Evolutionary conservation across 345 rosid species (phyloP).

Genomic region (Leavenworthia alabamica): DNA sequence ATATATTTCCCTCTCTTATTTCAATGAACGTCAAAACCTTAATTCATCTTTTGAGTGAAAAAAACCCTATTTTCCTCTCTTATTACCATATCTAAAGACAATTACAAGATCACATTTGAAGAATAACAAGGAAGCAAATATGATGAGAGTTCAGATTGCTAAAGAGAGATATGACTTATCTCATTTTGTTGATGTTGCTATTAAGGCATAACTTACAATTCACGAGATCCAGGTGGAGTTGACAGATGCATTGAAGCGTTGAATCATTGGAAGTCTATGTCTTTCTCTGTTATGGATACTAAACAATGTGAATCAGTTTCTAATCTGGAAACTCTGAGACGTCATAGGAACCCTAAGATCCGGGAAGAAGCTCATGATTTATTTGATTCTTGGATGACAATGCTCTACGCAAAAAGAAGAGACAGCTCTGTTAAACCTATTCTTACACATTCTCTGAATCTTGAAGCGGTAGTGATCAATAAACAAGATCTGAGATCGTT

Average conservation of each 20-base stretch:
- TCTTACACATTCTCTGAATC: too few relatives aligned
- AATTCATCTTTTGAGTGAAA: background rate
- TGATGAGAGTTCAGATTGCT: background rate
- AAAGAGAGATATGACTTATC: background rate
- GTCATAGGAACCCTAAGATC: constrained; percentile 5
- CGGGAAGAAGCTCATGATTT: constrained; percentile 1
- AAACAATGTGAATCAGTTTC: background rate
- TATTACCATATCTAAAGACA: background rate
- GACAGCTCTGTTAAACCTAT: too few relatives aligned
- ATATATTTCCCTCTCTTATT: background rate
- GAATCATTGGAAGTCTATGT: background rate
- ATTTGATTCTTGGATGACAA: constrained; percentile 10
- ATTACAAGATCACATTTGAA: background rate
- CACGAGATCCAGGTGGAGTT: background rate
- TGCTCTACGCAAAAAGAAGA: background rate
- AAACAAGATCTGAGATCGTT: background rate
- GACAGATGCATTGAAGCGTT: background rate
- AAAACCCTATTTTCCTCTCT: background rate
- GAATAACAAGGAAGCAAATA: background rate
- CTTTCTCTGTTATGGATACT: background rate
- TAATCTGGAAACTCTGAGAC: constrained; percentile 4
- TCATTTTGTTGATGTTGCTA: background rate
- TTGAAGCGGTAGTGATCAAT: background rate
- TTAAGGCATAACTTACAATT: background rate
- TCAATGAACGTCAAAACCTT: background rate